phyloP scores from a whole-genome alignment of 2,329 filamentous ascomycete genomes.

The Monosporascus ibericus region DNA sequence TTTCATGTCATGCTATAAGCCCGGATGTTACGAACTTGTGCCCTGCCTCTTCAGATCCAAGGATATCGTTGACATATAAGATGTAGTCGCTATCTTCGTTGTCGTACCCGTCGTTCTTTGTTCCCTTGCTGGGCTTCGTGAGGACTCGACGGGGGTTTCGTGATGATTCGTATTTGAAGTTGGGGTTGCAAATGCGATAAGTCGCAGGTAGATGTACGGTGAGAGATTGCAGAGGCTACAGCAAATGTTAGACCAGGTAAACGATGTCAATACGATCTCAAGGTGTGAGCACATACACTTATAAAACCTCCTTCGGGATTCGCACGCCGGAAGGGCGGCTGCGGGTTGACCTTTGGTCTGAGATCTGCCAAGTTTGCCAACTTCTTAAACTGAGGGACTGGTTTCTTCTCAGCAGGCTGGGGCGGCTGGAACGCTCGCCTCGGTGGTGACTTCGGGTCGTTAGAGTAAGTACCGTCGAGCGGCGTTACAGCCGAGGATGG shows the following conservation, averaged over 20 bases:
- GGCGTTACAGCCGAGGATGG: conserved; percentile 65
- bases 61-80: conserved; percentile 96
- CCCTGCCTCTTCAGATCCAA: conserved; percentile 94
- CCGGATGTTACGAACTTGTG: conserved; percentile 65
- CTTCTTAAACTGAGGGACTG: conserved; percentile 83
- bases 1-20: background rate
- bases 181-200: conserved; percentile 96
- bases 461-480: conserved; percentile 59
- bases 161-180: conserved; percentile 98
- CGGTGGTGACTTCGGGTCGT: conserved; percentile 54
- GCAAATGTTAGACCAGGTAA: background rate
- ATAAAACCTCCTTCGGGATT: conserved; percentile 98
- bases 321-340: conserved; percentile 86
- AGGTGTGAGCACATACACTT: conserved; percentile 57
- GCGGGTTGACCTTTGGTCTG: conserved; percentile 74
- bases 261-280: conserved; percentile 1
- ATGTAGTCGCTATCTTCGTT: conserved; percentile 99
- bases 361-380: conserved; percentile 68
- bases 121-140: conserved; percentile 96
- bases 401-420: conserved; percentile 48
- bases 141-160: conserved; percentile 91
- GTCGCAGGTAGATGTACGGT: conserved; percentile 90
- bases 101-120: conserved; percentile 98
- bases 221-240: conserved; percentile 85
- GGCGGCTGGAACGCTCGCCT: conserved; percentile 44